phyloP scores from a whole-genome alignment of 1,284 basidiomycete species.

The Ustilago cynodontis region DNA sequence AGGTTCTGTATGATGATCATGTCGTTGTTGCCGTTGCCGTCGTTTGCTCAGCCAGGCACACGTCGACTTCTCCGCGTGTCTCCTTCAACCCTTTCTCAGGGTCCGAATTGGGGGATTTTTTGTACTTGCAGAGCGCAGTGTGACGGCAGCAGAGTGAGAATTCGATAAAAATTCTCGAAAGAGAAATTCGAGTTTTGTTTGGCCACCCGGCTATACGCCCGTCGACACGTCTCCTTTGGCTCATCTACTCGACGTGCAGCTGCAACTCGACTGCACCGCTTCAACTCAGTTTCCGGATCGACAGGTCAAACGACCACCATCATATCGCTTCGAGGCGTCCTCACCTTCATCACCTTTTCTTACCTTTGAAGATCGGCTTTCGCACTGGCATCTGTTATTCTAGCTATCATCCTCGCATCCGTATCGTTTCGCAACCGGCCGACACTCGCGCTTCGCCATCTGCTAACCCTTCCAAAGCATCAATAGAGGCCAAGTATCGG shows the following conservation, averaged over 20 bases:
- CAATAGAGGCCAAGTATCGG: background rate
- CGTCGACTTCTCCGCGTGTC: background rate
- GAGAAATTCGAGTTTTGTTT: slow-evolving; percentile 10
- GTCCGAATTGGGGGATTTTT: slow-evolving; percentile 11
- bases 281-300: slow-evolving; percentile 3
- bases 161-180: slow-evolving; percentile 47
- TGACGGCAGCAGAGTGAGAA: slow-evolving; percentile 9
- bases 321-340: background rate
- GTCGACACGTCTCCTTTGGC: background rate
- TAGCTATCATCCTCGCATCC: background rate
- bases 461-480: slow-evolving; percentile 1
- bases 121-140: background rate
- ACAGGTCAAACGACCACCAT: slow-evolving; percentile 28
- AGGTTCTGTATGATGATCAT: background rate
- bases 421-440: background rate
- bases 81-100: background rate
- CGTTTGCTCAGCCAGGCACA: slow-evolving; percentile 4
- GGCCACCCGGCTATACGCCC: slow-evolving; percentile 11
- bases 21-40: no score
- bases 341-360: background rate
- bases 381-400: background rate
- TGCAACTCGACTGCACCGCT: slow-evolving; percentile 14
- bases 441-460: slow-evolving; percentile 6
- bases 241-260: slow-evolving; percentile 39
- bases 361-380: no score